Evolutionary conservation across 345 rosid species (phyloP), one percentile per base, ranked within the genome.

Genomic region (Conringia planisiliqua): DNA sequence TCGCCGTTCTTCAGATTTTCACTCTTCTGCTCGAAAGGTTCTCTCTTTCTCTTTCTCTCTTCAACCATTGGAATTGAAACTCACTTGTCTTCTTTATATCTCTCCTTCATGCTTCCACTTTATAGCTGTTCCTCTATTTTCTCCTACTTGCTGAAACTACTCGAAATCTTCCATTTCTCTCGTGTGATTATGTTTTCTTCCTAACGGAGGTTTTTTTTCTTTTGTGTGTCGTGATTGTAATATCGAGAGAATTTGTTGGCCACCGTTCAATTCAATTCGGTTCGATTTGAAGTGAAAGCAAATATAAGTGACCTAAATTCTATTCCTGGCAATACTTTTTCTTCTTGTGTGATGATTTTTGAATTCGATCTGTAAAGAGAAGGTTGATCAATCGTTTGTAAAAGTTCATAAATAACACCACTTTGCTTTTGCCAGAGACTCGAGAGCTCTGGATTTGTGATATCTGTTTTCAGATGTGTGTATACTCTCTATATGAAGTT

Each of bases 1-100:
- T 68, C 79, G 71, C 75, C 80, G 51, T 76, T 76, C 80, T 76
- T 70, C 72, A 17, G 72, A 71, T 71, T 77, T 39, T 77, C 80
- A 64, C 56, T 77, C 72, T 48, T 71, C 72, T 71, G 76, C 80
- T 77, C 76, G 52, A 57, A 27, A 77, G 76, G 80, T 27, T 13
- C 17, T 77, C 44, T 76, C 75, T 16, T 22, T 46, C 42, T 32
- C 70, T 38, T 5, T 12, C 14, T 36, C 27, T 68, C 55, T 32
- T 0, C 42, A 7, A 11, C 33, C 59, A 33, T 44, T 35, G 35
- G 52, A 52, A 43, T 11, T 24, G 42, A 13, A 67, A 27, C 11
- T 27, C 36, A 11, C 18, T 24, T 68, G 0, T 48, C 62, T 33
- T 32, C 17, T 42, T 8, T 52, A 6, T 43, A n/a, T 27, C 32